phyloP scores from a whole-genome alignment of 345 rosid genomes.

The Populus davidiana region DNA sequence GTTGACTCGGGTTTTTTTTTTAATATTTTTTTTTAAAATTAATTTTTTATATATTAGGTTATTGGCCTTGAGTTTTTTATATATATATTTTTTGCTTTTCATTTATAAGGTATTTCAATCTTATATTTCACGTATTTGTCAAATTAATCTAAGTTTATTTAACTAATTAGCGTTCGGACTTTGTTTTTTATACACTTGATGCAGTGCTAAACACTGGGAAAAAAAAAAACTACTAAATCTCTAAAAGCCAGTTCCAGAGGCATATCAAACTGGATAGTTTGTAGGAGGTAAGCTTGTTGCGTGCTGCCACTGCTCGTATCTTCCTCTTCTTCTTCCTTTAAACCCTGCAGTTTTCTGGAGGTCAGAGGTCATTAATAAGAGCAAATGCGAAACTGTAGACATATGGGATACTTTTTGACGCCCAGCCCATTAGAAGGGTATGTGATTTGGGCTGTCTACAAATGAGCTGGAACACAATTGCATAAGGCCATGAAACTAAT shows the following conservation, averaged over 20 bases:
- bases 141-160: fast-evolving
- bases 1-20: too few species aligned
- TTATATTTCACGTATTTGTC: fast-evolving
- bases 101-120: fast-evolving
- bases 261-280: not conserved
- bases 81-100: too few species aligned
- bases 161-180: too few species aligned
- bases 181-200: too few species aligned
- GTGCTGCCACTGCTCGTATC: not conserved
- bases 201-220: too few species aligned
- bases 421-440: not conserved
- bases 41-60: too few species aligned
- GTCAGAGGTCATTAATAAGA: too few species aligned
- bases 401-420: too few species aligned
- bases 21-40: too few species aligned
- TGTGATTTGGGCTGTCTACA: not conserved
- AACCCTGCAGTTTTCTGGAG: too few species aligned
- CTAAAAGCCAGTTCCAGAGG: not conserved
- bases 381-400: not conserved
- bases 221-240: not conserved
- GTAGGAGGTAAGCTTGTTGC: not conserved
- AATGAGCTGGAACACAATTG: not conserved
- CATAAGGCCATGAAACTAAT: not conserved
- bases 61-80: too few species aligned
- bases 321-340: too few species aligned